Evolutionary conservation across 768 basidiomycete species (phyloP).

Genomic region (Tephrocybe rancida): DNA sequence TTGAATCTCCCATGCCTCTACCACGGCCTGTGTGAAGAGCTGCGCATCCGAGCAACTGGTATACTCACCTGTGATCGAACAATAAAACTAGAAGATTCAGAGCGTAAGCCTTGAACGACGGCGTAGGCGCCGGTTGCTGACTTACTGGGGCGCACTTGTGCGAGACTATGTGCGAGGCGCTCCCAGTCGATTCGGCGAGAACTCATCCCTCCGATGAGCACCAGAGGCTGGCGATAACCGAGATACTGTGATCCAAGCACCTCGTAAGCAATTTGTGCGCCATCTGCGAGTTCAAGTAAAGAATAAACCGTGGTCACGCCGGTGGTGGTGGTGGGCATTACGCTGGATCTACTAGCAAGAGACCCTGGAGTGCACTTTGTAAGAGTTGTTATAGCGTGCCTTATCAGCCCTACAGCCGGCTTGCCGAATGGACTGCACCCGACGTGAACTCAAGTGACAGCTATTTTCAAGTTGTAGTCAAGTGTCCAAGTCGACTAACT

Average conservation of each 20-base stretch:
- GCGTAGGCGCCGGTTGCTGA: neutral
- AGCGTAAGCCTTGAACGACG: no score
- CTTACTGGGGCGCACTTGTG: conserved; percentile 41
- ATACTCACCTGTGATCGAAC: conserved; percentile 37
- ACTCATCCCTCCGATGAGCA: conserved; percentile 46
- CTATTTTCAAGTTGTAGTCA: no score
- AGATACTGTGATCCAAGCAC: conserved; percentile 37
- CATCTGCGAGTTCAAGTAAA: conserved; percentile 36
- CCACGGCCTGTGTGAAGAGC: neutral
- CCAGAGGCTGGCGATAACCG: conserved; percentile 34
- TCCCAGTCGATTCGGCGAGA: conserved; percentile 43
- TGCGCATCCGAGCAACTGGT: neutral
- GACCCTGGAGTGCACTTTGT: no score
- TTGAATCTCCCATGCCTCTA: conserved; percentile 52
- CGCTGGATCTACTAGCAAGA: no score
- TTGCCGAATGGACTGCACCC: no score
- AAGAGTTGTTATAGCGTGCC: no score
- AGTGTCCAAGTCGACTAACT: no score
- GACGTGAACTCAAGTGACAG: no score
- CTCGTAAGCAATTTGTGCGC: conserved; percentile 44
- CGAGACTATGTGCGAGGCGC: conserved; percentile 33
- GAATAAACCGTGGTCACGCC: conserved; percentile 15
- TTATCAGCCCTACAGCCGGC: no score
- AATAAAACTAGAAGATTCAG: conserved; percentile 34
- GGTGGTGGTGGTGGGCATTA: neutral